Evolutionary conservation across 257 asterid genomes (phyloP).

Genomic region (Primulina eburnea): DNA sequence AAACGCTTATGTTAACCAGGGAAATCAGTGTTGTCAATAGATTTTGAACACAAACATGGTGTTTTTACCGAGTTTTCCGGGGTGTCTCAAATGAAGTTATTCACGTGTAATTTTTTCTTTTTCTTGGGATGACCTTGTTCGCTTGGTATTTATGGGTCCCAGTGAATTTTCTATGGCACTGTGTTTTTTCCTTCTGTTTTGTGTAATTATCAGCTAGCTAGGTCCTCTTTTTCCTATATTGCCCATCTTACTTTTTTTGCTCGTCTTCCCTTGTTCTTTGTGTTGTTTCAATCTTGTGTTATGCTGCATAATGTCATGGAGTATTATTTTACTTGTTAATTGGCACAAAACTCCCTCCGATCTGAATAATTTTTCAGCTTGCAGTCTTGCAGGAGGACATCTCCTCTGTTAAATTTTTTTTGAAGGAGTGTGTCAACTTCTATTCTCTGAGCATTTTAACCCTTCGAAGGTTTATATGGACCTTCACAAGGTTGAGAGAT

Average conservation of each 20-base stretch:
- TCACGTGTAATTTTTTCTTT: neutral
- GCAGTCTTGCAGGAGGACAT: conserved; percentile 77
- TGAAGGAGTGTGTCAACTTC: conserved; percentile 65
- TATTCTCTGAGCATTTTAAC: conserved; percentile 50
- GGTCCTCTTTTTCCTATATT: neutral
- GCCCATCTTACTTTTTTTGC: neutral
- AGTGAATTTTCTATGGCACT: neutral
- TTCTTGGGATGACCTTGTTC: neutral
- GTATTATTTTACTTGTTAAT: too few relatives aligned
- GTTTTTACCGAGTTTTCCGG: conserved; percentile 6
- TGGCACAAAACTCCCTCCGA: too few relatives aligned
- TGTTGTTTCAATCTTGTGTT: conserved; percentile 2
- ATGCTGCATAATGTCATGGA: neutral
- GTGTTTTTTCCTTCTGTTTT: conserved; percentile 10
- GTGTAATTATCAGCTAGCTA: neutral
- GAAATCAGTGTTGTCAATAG: conserved; percentile 13
- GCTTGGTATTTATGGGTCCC: neutral
- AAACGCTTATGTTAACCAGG: conserved; percentile 5
- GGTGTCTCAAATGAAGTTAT: conserved; percentile 2
- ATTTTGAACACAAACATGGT: neutral
- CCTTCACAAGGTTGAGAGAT: conserved; percentile 71
- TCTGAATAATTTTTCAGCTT: conserved; percentile 56
- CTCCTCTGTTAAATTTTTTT: conserved; percentile 70
- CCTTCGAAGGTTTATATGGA: conserved; percentile 64
- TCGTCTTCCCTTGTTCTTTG: conserved; percentile 1